Base-by-base conservation (phyloP, 345 rosid species). In the Clarkia xantiana region DNA sequence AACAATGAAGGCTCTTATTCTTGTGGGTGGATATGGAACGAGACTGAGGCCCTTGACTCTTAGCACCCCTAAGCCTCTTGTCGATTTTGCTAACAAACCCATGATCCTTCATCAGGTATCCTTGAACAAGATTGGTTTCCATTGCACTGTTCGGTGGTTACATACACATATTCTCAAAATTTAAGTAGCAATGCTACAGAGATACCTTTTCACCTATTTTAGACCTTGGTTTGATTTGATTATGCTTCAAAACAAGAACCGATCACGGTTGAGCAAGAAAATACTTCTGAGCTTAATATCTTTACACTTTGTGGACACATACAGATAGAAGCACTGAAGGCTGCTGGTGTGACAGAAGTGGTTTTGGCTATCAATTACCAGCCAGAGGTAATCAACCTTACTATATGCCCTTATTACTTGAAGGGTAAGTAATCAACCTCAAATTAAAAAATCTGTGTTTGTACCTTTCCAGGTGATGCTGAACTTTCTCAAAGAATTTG, bases 91-190 rank as follows among this genome's bases (percentile, higher is more conserved):
- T 41, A 91, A n/a, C n/a, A n/a, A n/a, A n/a, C n/a, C n/a, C n/a
- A n/a, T n/a, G n/a, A n/a, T n/a, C n/a, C n/a, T n/a, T 63, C 98
- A 91, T 67, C 98, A 91, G 98, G 98, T 86, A 75, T 50, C n/a
- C n/a, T n/a, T n/a, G n/a, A n/a, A n/a, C n/a, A 17, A 16, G 9
- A 52, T 54, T 51, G 29, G n/a, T 0, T 16, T 17, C 10, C 8
- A n/a, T 47, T 11, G n/a, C 51, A 41, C 17, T 9, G 12, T 12
- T 1, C 1, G 16, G 0, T 0, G 25, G 11, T 16, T 47, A 14
- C 16, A 47, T 47, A 20, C n/a, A n/a, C n/a, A n/a, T n/a, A n/a
- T n/a, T 20, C 25, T 1, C 14, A 5, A 1, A 13, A 12, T 6
- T 13, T 9, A 3, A 13, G 12, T 11, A 47, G 51, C n/a, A 12